Evolutionary conservation across 176 grass and related monocot genomes (phyloP).

Genomic region (sorghum (Sorghum bicolor)): DNA sequence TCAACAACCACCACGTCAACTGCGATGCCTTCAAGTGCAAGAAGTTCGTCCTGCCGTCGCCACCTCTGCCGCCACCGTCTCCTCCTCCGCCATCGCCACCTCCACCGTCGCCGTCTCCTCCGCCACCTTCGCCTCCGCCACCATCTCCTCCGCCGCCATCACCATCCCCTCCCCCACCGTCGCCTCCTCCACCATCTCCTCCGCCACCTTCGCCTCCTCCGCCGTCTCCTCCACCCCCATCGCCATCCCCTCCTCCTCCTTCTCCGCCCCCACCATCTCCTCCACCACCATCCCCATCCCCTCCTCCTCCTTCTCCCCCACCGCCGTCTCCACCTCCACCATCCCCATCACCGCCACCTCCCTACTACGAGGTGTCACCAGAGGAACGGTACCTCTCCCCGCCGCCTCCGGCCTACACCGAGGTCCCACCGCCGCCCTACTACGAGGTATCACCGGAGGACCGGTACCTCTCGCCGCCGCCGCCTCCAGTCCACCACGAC

Average conservation of each 20-base stretch:
- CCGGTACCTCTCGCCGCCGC: constrained; percentile 33
- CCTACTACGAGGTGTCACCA: constrained; percentile 40
- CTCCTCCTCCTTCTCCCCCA: constrained; percentile 14
- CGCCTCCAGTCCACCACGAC: neutral
- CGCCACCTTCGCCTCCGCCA: neutral
- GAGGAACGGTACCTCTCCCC: constrained; percentile 29
- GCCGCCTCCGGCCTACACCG: constrained; percentile 8
- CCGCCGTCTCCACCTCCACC: constrained; percentile 17
- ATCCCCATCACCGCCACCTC: constrained; percentile 24
- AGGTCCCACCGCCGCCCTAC: constrained; percentile 21
- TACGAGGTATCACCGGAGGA: constrained; percentile 42
- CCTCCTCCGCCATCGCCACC: constrained; percentile 10
- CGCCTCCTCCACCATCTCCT: constrained; percentile 7
- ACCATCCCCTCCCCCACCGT: constrained; percentile 34
- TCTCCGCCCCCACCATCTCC: constrained; percentile 10
- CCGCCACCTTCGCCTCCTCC: neutral
- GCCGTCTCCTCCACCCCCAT: neutral
- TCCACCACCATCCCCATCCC: constrained; percentile 3
- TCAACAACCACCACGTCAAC: constrained; percentile 40
- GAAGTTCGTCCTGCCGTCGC: constrained; percentile 56
- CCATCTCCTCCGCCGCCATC: constrained; percentile 28
- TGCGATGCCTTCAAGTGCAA: constrained; percentile 71
- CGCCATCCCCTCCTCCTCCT: neutral
- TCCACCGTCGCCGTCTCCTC: neutral
- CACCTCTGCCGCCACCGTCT: constrained; percentile 34